phyloP scores from a whole-genome alignment of 2,329 filamentous ascomycete genomes.

The Cyphellophora attinorum region DNA sequence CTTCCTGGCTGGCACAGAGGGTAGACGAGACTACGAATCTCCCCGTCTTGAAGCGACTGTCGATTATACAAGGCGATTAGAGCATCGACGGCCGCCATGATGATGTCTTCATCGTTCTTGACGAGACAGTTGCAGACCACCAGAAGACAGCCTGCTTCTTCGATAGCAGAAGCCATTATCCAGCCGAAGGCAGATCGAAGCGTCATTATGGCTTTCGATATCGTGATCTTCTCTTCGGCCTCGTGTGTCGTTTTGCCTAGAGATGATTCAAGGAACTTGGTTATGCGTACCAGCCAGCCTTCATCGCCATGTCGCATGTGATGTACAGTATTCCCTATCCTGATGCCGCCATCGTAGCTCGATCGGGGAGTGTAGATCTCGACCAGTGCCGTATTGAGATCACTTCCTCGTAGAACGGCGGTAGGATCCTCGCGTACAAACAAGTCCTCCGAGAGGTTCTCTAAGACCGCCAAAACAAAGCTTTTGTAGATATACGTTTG shows the following conservation, averaged over 20 bases:
- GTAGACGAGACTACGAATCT: slow-evolving; percentile 67
- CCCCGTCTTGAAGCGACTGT: slow-evolving; percentile 62
- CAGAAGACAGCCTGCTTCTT: slow-evolving; percentile 59
- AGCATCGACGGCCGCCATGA: slow-evolving; percentile 72
- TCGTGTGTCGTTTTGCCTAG: slow-evolving; percentile 58
- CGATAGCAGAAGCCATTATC: slow-evolving; percentile 76
- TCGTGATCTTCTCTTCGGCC: slow-evolving; percentile 50
- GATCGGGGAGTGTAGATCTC: slow-evolving; percentile 81
- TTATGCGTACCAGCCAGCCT: slow-evolving; percentile 77
- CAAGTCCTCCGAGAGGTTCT: slow-evolving; percentile 87
- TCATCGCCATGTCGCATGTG: slow-evolving; percentile 68
- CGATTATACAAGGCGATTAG: slow-evolving; percentile 75
- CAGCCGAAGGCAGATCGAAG: slow-evolving; percentile 74
- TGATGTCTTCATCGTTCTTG: slow-evolving; percentile 59
- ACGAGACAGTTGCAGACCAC: slow-evolving; percentile 64
- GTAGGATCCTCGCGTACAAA: slow-evolving; percentile 85
- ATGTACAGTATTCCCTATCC: slow-evolving; percentile 55
- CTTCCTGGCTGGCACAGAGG: slow-evolving; percentile 68
- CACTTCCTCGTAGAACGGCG: slow-evolving; percentile 70
- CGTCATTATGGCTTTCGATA: slow-evolving; percentile 66
- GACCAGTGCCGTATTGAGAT: slow-evolving; percentile 79
- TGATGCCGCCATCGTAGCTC: slow-evolving; percentile 67
- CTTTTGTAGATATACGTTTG: slow-evolving; percentile 60
- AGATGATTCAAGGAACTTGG: slow-evolving; percentile 64
- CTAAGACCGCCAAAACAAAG: slow-evolving; percentile 77